These are phyloP conservation scores for Mycothermus thermophilus DNA, from an alignment of 495 filamentous ascomycete species.

Conservation along the genomic window DNA sequence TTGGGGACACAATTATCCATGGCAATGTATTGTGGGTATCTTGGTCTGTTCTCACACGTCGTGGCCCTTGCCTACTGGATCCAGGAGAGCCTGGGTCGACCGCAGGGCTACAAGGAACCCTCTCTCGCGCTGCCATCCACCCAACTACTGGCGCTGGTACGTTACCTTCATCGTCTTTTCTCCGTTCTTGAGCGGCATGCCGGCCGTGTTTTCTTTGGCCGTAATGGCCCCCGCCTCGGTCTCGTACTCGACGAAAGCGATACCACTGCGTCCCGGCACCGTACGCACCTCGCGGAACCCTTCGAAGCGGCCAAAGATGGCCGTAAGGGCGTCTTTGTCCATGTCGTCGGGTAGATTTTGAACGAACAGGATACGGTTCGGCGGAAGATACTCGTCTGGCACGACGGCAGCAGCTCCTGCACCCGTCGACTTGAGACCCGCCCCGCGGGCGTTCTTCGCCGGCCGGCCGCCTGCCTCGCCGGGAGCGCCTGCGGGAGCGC, in stretches of 20 bases:
- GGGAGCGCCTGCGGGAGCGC: constrained; percentile 28
- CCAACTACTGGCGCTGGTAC: constrained; percentile 83
- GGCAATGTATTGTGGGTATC: constrained; percentile 9
- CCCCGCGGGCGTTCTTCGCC: constrained; percentile 57
- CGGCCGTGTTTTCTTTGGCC: constrained; percentile 87
- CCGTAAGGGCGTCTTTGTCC: constrained; percentile 61
- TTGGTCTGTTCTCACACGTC: not conserved
- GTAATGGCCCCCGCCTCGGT: constrained; percentile 76
- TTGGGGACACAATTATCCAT: no score
- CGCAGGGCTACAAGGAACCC: no score
- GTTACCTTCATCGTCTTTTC: constrained; percentile 61
- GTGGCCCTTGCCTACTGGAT: not conserved
- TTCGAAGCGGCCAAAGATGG: constrained; percentile 78
- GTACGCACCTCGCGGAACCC: constrained; percentile 87
- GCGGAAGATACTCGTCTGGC: constrained; percentile 92
- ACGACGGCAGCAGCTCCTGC: constrained; percentile 59
- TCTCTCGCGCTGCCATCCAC: no score
- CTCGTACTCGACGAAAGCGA: constrained; percentile 96
- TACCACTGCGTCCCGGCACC: constrained; percentile 74
- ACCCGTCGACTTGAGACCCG: constrained; percentile 68
- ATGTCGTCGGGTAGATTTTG: constrained; percentile 84
- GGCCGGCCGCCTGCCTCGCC: constrained; percentile 45
- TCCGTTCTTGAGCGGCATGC: constrained; percentile 68
- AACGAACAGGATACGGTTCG: constrained; percentile 95
- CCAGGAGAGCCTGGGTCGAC: constrained; percentile 4